Percentiles rank a stretch among this genome's conserved stretches.
Evolutionary conservation across 805 yeast genomes (phyloP).

Genomic region (Metschnikowia santaceciliae): DNA sequence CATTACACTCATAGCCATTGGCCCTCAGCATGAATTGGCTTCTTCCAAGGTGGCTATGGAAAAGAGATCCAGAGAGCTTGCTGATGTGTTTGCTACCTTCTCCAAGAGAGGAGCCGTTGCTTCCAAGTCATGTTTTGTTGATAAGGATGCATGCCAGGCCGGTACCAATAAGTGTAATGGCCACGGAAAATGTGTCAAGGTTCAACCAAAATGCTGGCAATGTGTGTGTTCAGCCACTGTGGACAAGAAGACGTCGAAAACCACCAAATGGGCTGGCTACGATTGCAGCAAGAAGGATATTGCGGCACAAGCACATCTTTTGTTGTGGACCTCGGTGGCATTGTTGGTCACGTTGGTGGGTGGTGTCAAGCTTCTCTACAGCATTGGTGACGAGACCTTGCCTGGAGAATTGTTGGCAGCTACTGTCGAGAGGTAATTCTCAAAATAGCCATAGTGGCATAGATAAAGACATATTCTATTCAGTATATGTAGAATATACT

Average conservation of each 20-base stretch:
- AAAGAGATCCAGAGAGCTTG: constrained; percentile 18
- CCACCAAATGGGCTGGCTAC: constrained; percentile 53
- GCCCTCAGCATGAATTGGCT: constrained; percentile 14
- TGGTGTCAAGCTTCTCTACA: constrained; percentile 51
- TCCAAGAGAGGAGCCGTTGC: constrained; percentile 15
- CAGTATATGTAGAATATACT: too few species aligned
- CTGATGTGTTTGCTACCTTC: constrained; percentile 13
- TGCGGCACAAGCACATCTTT: constrained; percentile 59
- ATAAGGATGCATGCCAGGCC: constrained; percentile 46
- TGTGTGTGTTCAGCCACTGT: constrained; percentile 48
- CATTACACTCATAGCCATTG: constrained; percentile 20
- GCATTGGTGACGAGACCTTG: constrained; percentile 56
- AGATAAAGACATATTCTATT: not conserved
- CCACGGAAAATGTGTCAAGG: constrained; percentile 50
- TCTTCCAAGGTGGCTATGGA: constrained; percentile 9
- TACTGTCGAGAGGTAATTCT: constrained; percentile 23
- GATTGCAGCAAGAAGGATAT: constrained; percentile 69
- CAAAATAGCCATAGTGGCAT: not conserved
- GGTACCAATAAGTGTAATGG: constrained; percentile 47
- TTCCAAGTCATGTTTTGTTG: constrained; percentile 31
- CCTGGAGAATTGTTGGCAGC: constrained; percentile 69
- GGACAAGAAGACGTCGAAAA: constrained; percentile 38
- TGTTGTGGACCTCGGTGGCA: constrained; percentile 62
- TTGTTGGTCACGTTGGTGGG: constrained; percentile 43
- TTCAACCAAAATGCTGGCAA: constrained; percentile 40